Base-by-base conservation (phyloP, 257 asterid species). In the Echium plantagineum region DNA sequence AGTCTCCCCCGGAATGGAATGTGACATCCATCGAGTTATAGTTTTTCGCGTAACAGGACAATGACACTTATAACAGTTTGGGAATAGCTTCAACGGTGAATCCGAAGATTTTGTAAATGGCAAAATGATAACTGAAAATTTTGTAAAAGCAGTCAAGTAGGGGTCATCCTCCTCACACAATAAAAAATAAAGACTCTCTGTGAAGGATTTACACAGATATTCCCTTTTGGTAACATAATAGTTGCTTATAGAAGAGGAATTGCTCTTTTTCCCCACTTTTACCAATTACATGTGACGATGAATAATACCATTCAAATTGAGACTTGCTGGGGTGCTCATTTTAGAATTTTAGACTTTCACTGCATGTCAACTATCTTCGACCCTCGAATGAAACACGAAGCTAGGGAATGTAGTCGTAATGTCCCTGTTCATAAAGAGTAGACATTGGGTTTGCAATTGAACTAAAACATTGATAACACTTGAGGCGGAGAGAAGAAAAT, bases 351-450 rank as follows among this genome's bases (percentile, higher is more conserved):
- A 58, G 53, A 60, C n/a, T 7, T 17, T 58, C 52, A 62, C 55
- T 21, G n/a, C 48, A 63, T 61, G 75, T 84, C 80, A 89, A 71
- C 94, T 79, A 65, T 86, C 97, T 74, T 86, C 97, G 59, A 89
- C 97, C 74, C 97, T 82, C 69, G 97, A 89, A 72, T 86, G 93
- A 47, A 89, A 89, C 31, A 89, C 97, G 48, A 89, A 89, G 88
- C 97, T 89, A 1, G 97, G 97, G 77, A 89, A 89, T 31, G 95
- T 89, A 28, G 97, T 89, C 13, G 85, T 81, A 52, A 81, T 78
- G 71, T 81, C 87, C 79, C 85, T 81, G 80, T 58, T 52, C 49
- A 62, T 53, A 56, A 16, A 55, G 53, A 20, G 28, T 5, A 63
- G 62, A 52, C 18, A 49, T 10, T 55, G 5, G 15, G 42, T 56